These are phyloP conservation scores for Suillus hirtellus DNA, from an alignment of 768 basidiomycete genomes.

Conservation along the genomic window DNA sequence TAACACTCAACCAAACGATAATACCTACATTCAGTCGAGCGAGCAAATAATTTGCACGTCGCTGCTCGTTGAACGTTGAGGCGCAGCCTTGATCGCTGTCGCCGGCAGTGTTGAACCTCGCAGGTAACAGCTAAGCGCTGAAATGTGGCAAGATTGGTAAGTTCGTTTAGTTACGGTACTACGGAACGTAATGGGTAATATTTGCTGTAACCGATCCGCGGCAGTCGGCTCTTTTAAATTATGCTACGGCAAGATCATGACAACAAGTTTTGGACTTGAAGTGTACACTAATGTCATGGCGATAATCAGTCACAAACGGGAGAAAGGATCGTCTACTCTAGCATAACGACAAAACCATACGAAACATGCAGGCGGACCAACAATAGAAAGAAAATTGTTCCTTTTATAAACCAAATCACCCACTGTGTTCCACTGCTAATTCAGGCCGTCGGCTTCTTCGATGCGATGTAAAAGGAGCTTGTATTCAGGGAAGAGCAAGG, in stretches of 20 bases:
- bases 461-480: slow-evolving; percentile 17
- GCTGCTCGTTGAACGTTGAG: background rate
- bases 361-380: background rate
- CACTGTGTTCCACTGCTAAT: background rate
- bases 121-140: background rate
- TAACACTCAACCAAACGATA: background rate
- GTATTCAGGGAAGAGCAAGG: slow-evolving; percentile 30
- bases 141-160: background rate
- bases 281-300: background rate
- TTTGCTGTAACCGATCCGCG: background rate
- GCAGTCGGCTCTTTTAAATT: background rate
- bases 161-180: background rate
- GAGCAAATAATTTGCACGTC: slow-evolving; percentile 4
- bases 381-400: background rate
- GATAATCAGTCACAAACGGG: background rate
- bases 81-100: background rate
- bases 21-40: background rate
- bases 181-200: background rate
- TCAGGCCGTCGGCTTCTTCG: background rate
- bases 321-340: background rate
- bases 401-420: background rate
- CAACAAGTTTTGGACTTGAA: background rate
- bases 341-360: background rate
- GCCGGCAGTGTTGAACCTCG: background rate
- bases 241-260: no score